phyloP scores from a whole-genome alignment of 192 early-diverging fungal genomes.

The Spizellomyces sp. region DNA sequence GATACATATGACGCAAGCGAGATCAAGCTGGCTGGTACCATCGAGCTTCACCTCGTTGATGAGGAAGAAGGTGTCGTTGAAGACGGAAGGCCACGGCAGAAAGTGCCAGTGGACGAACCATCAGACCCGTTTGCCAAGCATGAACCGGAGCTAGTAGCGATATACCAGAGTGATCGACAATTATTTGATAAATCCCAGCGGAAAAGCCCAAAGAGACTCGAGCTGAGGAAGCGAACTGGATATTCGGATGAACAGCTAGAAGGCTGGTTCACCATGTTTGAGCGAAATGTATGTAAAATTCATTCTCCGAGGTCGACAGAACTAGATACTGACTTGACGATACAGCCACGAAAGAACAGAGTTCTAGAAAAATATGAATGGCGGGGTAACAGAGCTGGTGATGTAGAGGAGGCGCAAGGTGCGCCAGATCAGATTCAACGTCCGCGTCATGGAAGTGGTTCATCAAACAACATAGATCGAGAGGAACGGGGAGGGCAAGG shows the following conservation, averaged over 20 bases:
- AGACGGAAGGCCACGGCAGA: background rate
- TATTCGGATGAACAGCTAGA: conserved; percentile 91
- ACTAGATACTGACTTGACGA: too few relatives aligned
- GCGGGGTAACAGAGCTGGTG: conserved; percentile 50
- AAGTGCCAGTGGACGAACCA: conserved; percentile 2
- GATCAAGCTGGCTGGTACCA: conserved; percentile 55
- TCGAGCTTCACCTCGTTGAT: conserved; percentile 59
- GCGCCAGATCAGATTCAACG: conserved; percentile 10
- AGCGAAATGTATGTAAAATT: conserved; percentile 67
- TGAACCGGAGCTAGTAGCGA: conserved; percentile 65
- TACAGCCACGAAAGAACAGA: conserved; percentile 67
- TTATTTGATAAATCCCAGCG: conserved; percentile 67
- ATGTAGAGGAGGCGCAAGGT: background rate
- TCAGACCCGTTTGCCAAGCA: conserved; percentile 61
- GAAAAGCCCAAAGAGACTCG: conserved; percentile 59
- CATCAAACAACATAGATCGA: conserved; percentile 21
- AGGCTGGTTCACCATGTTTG: conserved; percentile 90
- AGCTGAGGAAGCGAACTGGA: conserved; percentile 66
- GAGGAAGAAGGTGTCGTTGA: conserved; percentile 38
- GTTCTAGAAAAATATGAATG: conserved; percentile 63
- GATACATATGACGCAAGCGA: conserved; percentile 85
- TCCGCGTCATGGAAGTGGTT: background rate
- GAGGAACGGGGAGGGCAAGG: conserved; percentile 23
- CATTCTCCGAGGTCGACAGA: too few relatives aligned
- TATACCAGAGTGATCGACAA: conserved; percentile 54